Conservation (phyloP, 2,329 filamentous ascomycete genomes). For the Lachnellula arida region DNA sequence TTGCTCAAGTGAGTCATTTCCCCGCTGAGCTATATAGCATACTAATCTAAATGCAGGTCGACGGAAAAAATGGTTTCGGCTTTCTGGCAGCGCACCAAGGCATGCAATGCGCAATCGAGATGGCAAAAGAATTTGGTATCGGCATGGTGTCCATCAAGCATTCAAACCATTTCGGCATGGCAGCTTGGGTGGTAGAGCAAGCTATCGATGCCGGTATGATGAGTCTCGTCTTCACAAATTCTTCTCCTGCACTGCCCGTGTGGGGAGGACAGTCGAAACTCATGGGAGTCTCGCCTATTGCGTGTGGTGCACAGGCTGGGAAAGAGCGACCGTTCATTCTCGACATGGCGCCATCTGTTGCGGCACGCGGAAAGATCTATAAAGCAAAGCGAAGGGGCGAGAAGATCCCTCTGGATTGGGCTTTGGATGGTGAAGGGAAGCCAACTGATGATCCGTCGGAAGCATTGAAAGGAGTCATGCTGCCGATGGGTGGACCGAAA, state of each 20-base stretch:
- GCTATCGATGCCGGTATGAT: slow-evolving; percentile 69
- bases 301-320: slow-evolving; percentile 65
- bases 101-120: slow-evolving; percentile 63
- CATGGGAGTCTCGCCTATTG: slow-evolving; percentile 35
- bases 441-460: slow-evolving; percentile 66
- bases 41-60: slow-evolving; percentile 20
- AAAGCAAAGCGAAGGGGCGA: slow-evolving; percentile 64
- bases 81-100: slow-evolving; percentile 64
- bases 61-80: slow-evolving; percentile 68
- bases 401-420: slow-evolving; percentile 70
- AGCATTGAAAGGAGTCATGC: slow-evolving; percentile 73
- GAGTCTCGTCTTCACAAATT: slow-evolving; percentile 39
- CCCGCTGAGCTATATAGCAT: not conserved
- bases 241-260: slow-evolving; percentile 30
- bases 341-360: slow-evolving; percentile 69
- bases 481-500: slow-evolving; percentile 82
- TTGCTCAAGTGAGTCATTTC: slow-evolving; percentile 45
- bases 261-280: slow-evolving; percentile 32
- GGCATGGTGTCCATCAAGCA: slow-evolving; percentile 72
- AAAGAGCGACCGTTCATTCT: slow-evolving; percentile 61
- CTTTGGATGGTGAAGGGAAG: slow-evolving; percentile 64
- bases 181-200: slow-evolving; percentile 73
- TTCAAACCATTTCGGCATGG: slow-evolving; percentile 82
- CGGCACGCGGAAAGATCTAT: slow-evolving; percentile 68
- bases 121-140: slow-evolving; percentile 62